A percentile compares a stretch with the other conserved stretches of the same genome.
Conservation (phyloP, 225 moss, liverwort and hornwort genomes). For the Climacium dendroides region DNA sequence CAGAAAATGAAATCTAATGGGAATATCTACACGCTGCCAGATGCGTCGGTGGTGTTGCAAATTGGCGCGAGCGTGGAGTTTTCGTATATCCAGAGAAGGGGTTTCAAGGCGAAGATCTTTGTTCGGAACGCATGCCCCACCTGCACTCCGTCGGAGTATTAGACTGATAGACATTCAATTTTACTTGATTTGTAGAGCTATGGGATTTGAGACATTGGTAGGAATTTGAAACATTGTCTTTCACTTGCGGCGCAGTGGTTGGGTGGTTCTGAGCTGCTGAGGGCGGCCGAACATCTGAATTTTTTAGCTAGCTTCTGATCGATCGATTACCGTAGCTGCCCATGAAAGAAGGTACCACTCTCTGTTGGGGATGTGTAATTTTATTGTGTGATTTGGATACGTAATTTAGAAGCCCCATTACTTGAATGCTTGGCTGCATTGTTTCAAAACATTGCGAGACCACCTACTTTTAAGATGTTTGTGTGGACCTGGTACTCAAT, state of each 20-base stretch:
- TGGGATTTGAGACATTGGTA: neutral
- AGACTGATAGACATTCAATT: neutral
- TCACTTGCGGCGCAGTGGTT: neutral
- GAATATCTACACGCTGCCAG: conserved; percentile 20
- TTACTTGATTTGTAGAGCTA: neutral
- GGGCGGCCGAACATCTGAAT: conserved; percentile 23
- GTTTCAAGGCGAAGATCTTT: neutral
- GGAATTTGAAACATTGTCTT: neutral
- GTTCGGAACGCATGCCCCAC: conserved; percentile 3
- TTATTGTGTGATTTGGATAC: neutral
- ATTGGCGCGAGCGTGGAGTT: neutral
- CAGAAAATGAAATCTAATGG: neutral
- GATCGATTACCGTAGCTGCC: neutral
- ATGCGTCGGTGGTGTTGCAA: neutral
- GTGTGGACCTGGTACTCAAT: neutral
- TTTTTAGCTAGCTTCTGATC: neutral
- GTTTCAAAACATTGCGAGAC: neutral
- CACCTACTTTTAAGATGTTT: neutral
- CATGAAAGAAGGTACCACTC: neutral
- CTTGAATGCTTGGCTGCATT: neutral
- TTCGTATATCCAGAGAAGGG: conserved; percentile 9
- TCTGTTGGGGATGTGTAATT: neutral
- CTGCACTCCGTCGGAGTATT: neutral
- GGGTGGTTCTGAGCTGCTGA: conserved; percentile 32
- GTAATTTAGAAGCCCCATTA: neutral